These are phyloP conservation scores for Petunia hybrid DNA, from an alignment of 305 asterid genomes.

Conservation along the genomic window DNA sequence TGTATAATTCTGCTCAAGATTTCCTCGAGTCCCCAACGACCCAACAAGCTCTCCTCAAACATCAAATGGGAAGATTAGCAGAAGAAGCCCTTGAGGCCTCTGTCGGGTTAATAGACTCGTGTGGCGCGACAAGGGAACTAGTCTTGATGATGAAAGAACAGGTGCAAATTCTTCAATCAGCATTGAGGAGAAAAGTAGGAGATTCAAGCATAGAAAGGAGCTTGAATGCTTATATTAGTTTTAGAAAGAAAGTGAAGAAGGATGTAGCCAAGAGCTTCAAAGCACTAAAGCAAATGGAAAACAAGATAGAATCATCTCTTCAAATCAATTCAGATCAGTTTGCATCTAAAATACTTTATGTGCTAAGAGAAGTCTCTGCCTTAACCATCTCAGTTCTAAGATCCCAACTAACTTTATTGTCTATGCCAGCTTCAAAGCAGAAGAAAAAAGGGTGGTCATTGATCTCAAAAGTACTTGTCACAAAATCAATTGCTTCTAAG, in stretches of 20 bases:
- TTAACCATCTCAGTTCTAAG: slow-evolving; percentile 45
- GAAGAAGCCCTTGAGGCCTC: slow-evolving; percentile 53
- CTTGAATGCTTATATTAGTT: slow-evolving; percentile 16
- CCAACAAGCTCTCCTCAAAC: slow-evolving; percentile 42
- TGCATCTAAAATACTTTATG: slow-evolving; percentile 29
- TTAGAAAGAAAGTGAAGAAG: slow-evolving; percentile 47
- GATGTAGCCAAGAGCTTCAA: slow-evolving; percentile 43
- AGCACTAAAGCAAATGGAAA: slow-evolving; percentile 46
- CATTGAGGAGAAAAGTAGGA: slow-evolving; percentile 59
- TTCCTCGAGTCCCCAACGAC: slow-evolving; percentile 46
- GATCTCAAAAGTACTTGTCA: slow-evolving; percentile 53
- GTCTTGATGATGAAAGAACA: slow-evolving; percentile 48
- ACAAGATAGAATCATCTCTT: slow-evolving; percentile 31
- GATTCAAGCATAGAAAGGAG: slow-evolving; percentile 37
- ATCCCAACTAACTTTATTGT: slow-evolving; percentile 49
- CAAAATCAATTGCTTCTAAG: slow-evolving; percentile 35
- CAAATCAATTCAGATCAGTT: neutral
- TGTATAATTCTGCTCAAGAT: slow-evolving; percentile 54
- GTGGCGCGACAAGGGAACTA: slow-evolving; percentile 52
- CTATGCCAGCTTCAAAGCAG: slow-evolving; percentile 38
- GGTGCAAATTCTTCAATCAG: slow-evolving; percentile 62
- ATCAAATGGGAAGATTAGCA: slow-evolving; percentile 40
- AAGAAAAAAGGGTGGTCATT: slow-evolving; percentile 51
- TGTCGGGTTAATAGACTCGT: slow-evolving; percentile 59
- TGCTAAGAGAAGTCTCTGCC: slow-evolving; percentile 44